Evolutionary conservation across 2,329 filamentous ascomycete genomes (phyloP).

Genomic region (Exophiala sp.): DNA sequence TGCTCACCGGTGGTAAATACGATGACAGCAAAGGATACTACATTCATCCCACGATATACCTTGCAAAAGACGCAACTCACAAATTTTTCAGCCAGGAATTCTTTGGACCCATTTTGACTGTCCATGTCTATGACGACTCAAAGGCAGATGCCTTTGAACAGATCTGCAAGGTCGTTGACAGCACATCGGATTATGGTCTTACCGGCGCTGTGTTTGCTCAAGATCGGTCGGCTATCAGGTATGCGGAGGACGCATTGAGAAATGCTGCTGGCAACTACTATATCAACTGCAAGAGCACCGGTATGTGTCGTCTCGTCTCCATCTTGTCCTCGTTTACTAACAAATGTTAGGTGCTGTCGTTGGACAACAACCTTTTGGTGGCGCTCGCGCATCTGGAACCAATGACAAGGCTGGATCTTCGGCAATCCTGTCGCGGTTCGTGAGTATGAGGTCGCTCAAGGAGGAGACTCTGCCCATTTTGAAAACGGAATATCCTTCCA

Average conservation of each 20-base stretch:
- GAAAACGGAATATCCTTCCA: conserved; percentile 53
- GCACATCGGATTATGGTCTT: conserved; percentile 71
- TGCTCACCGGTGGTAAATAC: conserved; percentile 68
- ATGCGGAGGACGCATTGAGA: conserved; percentile 67
- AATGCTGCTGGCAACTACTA: conserved; percentile 81
- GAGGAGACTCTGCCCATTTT: conserved; percentile 51
- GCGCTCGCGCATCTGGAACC: conserved; percentile 54
- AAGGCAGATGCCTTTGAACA: conserved; percentile 48
- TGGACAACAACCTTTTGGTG: conserved; percentile 52
- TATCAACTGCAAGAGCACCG: conserved; percentile 73
- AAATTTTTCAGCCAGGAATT: conserved; percentile 68
- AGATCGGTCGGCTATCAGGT: conserved; percentile 63
- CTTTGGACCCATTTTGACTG: conserved; percentile 68
- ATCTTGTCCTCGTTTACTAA: background rate
- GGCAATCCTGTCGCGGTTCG: conserved; percentile 51
- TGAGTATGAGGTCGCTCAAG: conserved; percentile 56
- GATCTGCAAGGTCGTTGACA: conserved; percentile 64
- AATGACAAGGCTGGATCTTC: conserved; percentile 58
- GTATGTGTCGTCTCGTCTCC: conserved; percentile 29
- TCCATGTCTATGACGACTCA: conserved; percentile 70
- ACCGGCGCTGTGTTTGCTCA: conserved; percentile 73
- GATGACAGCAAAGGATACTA: conserved; percentile 71
- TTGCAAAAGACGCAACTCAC: conserved; percentile 65
- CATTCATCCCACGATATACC: conserved; percentile 73
- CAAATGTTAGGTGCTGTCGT: conserved; percentile 39